Percentiles rank a stretch among this genome's conserved stretches.
These are phyloP conservation scores for Tylopilus plumbeoviolaceoides DNA, from an alignment of 768 basidiomycete species.

Conservation along the genomic window DNA sequence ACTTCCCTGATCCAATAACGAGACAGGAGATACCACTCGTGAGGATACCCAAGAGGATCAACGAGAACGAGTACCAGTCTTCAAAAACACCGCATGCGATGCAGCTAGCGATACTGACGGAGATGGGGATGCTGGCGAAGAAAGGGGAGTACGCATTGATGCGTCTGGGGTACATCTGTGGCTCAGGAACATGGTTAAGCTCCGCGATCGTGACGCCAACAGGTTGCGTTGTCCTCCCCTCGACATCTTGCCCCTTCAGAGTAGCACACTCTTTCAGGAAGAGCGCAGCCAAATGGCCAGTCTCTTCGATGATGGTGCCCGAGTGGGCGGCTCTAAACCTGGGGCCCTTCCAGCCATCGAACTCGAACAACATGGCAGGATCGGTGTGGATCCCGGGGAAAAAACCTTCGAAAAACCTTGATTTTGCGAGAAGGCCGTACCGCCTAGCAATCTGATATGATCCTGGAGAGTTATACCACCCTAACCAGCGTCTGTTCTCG, in stretches of 20 bases:
- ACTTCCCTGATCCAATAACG: background rate
- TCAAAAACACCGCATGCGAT: background rate
- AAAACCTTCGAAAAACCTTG: background rate
- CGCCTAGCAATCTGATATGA: background rate
- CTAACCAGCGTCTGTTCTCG: background rate
- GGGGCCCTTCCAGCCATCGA: background rate
- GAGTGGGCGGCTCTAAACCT: background rate
- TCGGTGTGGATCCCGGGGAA: background rate
- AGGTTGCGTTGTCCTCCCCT: background rate
- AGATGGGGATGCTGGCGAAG: background rate
- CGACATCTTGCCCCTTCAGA: background rate
- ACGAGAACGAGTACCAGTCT: background rate
- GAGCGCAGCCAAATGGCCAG: background rate
- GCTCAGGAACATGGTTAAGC: background rate
- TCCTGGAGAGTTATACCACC: background rate
- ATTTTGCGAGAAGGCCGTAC: background rate
- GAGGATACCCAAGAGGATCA: background rate
- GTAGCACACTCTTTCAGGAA: background rate
- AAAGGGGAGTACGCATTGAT: background rate
- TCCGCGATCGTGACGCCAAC: background rate
- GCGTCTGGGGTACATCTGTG: background rate
- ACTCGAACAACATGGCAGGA: background rate
- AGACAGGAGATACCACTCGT: background rate
- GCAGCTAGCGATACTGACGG: background rate
- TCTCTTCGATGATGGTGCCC: background rate